Evolutionary conservation across 768 basidiomycete species (phyloP).

Genomic region (Ramaria sp.): DNA sequence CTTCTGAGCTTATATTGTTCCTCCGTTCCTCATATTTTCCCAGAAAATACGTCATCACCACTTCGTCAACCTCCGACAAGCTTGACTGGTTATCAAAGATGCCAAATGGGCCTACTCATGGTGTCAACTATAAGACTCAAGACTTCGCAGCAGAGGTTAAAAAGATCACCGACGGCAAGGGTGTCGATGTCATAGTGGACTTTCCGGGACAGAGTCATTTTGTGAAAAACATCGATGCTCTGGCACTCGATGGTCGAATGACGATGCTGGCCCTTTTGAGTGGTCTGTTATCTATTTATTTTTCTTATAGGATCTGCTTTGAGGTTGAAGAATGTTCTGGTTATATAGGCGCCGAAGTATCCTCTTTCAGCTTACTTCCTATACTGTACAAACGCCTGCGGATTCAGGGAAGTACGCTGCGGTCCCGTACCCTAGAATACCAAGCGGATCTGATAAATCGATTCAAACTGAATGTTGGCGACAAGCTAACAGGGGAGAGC

Average conservation of each 20-base stretch:
- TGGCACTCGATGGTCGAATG: conserved; percentile 70
- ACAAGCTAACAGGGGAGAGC: conserved; percentile 43
- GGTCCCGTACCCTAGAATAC: conserved; percentile 63
- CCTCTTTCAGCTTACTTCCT: conserved; percentile 44
- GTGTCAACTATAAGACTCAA: conserved; percentile 75
- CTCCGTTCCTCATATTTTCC: conserved; percentile 3
- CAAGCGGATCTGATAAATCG: conserved; percentile 59
- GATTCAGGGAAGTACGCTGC: conserved; percentile 81
- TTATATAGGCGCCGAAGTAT: conserved; percentile 37
- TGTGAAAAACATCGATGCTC: conserved; percentile 55
- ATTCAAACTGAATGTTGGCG: conserved; percentile 45
- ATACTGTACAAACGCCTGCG: conserved; percentile 78
- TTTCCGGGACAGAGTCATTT: conserved; percentile 72
- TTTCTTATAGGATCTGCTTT: not conserved
- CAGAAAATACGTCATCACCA: conserved; percentile 67
- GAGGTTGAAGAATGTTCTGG: not conserved
- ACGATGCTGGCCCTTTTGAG: conserved; percentile 53
- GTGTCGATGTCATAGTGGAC: conserved; percentile 79
- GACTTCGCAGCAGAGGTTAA: conserved; percentile 71
- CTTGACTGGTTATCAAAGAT: conserved; percentile 61
- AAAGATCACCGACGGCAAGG: conserved; percentile 54
- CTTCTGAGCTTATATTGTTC: not conserved
- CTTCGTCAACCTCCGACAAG: conserved; percentile 79
- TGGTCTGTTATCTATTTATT: conserved; percentile 38
- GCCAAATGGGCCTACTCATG: conserved; percentile 61